Evolutionary conservation across 2,329 filamentous ascomycete species (phyloP), one percentile per base, ranked within the genome.

Genomic region (Neoascochyta sp.): DNA sequence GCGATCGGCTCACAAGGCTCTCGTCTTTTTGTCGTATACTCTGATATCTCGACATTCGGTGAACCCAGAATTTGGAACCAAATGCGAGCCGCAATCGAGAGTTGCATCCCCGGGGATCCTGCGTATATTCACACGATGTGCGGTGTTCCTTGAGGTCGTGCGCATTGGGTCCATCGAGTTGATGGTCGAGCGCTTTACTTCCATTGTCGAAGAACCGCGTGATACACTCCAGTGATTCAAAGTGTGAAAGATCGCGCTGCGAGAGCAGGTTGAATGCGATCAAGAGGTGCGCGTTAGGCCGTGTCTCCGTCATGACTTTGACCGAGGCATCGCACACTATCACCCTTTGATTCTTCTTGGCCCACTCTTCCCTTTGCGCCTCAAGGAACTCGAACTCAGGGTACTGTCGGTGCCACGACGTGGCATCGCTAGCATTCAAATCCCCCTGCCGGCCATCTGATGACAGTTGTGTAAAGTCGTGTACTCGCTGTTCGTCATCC

Each of bases 41-140:
- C n/a, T 45, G 40, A 7, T 66, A 47, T 7, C 44, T 42, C 2
- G 40, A 48, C 38, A 69, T 55, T 18, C 54, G 55, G 9, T 47
- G 47, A 1, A 62, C 67, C 67, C 67, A 71, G 36, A 69, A 70
- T 3, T 43, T 50, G 26, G 64, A 67, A 3, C 65, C 64, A 28
- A 71, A 70, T 1, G 43, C 45, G 7, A 64, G 45, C 43, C 46
- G 40, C 34, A 62, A 29, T 23, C 51, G 24, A 34, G 55, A 41
- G 32, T 34, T 36, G 3, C 34, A 30, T n/a, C 43, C 38, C 11
- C 34, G 26, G 12, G 35, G 28, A 36, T 46, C 37, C 9, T 39
- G 27, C 9, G 27, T 32, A 26, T 53, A 47, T 19, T 52, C 45
- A 24, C 50, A 51, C 24, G 30, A 35, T 24, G 39, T 51, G 24